Evolutionary conservation across 768 basidiomycete species (phyloP).

Genomic region (Myochromella boudieri): DNA sequence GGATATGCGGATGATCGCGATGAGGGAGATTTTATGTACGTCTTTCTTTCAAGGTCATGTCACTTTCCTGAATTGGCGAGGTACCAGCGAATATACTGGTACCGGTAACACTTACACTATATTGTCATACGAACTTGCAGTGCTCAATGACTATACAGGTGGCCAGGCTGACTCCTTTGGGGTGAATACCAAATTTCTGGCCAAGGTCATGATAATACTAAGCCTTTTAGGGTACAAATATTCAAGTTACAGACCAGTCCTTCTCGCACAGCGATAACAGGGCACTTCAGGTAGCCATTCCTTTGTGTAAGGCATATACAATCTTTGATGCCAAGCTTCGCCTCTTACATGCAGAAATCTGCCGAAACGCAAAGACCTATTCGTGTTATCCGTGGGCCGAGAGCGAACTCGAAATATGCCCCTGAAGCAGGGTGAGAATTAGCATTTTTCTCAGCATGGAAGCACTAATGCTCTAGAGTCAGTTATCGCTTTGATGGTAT

Average conservation of each 20-base stretch:
- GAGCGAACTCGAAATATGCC: slow-evolving; percentile 30
- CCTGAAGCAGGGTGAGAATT: slow-evolving; percentile 29
- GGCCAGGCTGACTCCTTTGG: slow-evolving; percentile 18
- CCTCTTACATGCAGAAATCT: slow-evolving; percentile 25
- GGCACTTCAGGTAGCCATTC: slow-evolving; percentile 26
- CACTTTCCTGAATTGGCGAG: neutral
- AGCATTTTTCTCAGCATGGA: neutral
- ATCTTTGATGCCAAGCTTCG: neutral
- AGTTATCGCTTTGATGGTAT: slow-evolving; percentile 46
- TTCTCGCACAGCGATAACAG: slow-evolving; percentile 35
- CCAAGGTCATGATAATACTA: neutral
- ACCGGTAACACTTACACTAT: slow-evolving; percentile 26
- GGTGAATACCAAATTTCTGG: neutral
- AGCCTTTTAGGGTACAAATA: slow-evolving; percentile 16
- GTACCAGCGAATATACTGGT: slow-evolving; percentile 38
- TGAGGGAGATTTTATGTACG: slow-evolving; percentile 37
- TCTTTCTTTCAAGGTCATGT: neutral
- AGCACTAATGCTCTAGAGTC: neutral
- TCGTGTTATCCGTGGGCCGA: slow-evolving; percentile 39
- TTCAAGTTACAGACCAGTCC: slow-evolving; percentile 31
- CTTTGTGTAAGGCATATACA: no score
- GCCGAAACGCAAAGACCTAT: slow-evolving; percentile 31
- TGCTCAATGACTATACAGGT: slow-evolving; percentile 10
- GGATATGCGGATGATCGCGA: slow-evolving; percentile 43
- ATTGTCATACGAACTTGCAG: neutral